Evolutionary conservation across 2,329 filamentous ascomycete species (phyloP).

Genomic region (Dendryphion nanum): DNA sequence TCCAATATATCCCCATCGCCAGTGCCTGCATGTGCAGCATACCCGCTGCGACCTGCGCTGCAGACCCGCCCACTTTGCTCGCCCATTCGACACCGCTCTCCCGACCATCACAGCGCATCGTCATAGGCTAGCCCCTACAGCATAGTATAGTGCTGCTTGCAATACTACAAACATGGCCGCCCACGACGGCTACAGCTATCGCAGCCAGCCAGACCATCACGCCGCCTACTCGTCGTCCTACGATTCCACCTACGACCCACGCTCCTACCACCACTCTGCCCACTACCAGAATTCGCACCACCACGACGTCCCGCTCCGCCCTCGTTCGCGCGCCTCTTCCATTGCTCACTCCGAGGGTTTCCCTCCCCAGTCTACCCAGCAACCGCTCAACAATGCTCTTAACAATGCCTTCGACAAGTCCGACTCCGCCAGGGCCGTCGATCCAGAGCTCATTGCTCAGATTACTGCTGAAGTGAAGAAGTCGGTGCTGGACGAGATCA

Average conservation of each 20-base stretch:
- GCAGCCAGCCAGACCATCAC: slow-evolving; percentile 20
- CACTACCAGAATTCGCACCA: slow-evolving; percentile 24
- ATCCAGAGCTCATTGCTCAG: slow-evolving; percentile 60
- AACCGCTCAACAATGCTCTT: slow-evolving; percentile 57
- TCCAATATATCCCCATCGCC: slow-evolving; percentile 3
- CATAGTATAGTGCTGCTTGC: slow-evolving; percentile 8
- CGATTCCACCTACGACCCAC: slow-evolving; percentile 19
- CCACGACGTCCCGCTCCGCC: slow-evolving; percentile 18
- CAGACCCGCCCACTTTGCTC: background rate
- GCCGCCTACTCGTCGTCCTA: slow-evolving; percentile 16
- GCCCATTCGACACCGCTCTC: background rate
- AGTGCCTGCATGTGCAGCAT: slow-evolving; percentile 1
- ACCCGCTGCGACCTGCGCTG: background rate
- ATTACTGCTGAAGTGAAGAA: slow-evolving; percentile 59
- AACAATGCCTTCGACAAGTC: slow-evolving; percentile 55
- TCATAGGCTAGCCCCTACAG: slow-evolving; percentile 3
- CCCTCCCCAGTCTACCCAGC: slow-evolving; percentile 41
- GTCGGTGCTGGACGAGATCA: slow-evolving; percentile 47
- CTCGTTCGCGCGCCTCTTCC: slow-evolving; percentile 31
- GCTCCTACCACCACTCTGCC: slow-evolving; percentile 15
- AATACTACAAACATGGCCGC: slow-evolving; percentile 24
- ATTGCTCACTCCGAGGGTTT: slow-evolving; percentile 29
- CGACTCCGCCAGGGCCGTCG: slow-evolving; percentile 50
- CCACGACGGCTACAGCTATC: slow-evolving; percentile 45
- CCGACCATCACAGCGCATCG: background rate